phyloP scores from a whole-genome alignment of 768 basidiomycete genomes.

The Galerina sulciceps region DNA sequence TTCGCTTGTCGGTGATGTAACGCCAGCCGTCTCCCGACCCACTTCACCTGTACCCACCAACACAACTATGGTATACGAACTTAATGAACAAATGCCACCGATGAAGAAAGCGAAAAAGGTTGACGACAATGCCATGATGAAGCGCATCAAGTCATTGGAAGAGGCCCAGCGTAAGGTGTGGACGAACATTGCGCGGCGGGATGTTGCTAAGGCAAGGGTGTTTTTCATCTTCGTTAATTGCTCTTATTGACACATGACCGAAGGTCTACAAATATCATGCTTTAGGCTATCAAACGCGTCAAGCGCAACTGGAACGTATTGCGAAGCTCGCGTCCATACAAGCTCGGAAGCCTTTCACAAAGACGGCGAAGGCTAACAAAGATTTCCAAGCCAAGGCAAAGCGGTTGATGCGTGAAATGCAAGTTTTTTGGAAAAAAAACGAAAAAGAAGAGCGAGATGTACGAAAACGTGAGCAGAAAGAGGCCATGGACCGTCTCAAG shows the following conservation, averaged over 20 bases:
- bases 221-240: conserved; percentile 1
- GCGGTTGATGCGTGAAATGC: conserved; percentile 93
- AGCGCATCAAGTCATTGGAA: conserved; percentile 77
- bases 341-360: conserved; percentile 74
- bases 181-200: conserved; percentile 84
- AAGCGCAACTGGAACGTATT: conserved; percentile 75
- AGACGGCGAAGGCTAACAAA: conserved; percentile 78
- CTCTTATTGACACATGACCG: not conserved
- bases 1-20: conserved; percentile 69
- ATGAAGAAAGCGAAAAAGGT: conserved; percentile 79
- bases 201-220: conserved; percentile 74
- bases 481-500: conserved; percentile 85
- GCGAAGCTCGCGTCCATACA: conserved; percentile 77
- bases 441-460: conserved; percentile 95
- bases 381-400: conserved; percentile 86
- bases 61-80: conserved; percentile 69
- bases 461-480: conserved; percentile 92
- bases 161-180: conserved; percentile 89
- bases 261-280: conserved; percentile 84
- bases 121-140: conserved; percentile 71
- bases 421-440: conserved; percentile 97
- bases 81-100: conserved; percentile 71
- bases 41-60: conserved; percentile 64
- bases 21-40: conserved; percentile 72
- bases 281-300: conserved; percentile 66